Base-by-base conservation (phyloP, 768 basidiomycete species). In the Phaeolepiota aurea region DNA sequence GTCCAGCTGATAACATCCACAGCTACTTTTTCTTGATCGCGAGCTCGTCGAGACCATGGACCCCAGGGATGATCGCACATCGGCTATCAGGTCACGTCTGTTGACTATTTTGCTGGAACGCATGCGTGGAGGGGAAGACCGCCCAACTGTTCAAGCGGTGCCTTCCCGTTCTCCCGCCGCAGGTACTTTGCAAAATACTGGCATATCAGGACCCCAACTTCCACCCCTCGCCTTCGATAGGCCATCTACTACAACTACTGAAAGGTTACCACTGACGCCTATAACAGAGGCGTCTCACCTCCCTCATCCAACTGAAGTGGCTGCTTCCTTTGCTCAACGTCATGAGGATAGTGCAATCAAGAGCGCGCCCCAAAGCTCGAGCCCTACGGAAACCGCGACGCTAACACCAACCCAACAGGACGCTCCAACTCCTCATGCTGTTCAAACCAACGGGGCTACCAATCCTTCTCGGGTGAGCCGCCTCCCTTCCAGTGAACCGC, bases 1-100 rank as follows among this genome's bases (percentile, higher is more conserved):
- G 25, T 28, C 25, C n/a, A n/a, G 25, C 7, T 28, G n/a, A n/a
- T n/a, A n/a, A 7, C 25, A n/a, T 28, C 25, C n/a, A n/a, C 49
- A 93, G 87, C 71, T 77, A 39, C 74, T 96, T 15, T 96, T 97
- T 69, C 69, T 96, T 41, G 87, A 91, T 43, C 79, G 90, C 39
- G 89, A 90, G 48, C 60, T 76, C 12, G 89, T 85, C 9, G 82
- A 91, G 57, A 62, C 61, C n/a, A 63, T 87, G 50, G 85, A 91
- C 54, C 82, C 79, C 34, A 68, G 82, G 39, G 78, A 86, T 38
- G 84, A 88, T 48, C 73, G 74, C n/a, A 88, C 87, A 4, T 82
- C 87, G 3, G 62, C 66, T 5, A 71, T 85, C 47, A 71, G 89
- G 11, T 65, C 73, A 3, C 69, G 74, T 43, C 65, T 91, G 40